Conservation (phyloP, 768 basidiomycete species). For the Boletus fagicola region DNA sequence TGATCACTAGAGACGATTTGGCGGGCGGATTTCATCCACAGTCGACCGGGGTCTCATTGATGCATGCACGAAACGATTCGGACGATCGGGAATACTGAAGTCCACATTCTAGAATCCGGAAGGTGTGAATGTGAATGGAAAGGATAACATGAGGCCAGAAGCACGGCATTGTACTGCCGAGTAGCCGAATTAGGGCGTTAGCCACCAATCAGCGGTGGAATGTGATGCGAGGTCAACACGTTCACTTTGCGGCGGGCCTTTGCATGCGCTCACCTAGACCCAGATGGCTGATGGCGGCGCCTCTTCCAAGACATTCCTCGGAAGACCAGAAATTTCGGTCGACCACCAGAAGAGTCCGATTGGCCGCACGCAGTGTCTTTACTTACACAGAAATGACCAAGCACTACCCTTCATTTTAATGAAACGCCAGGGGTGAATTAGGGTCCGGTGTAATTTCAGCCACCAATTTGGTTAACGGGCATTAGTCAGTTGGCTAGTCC, state of each 20-base stretch:
- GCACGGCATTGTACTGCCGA: conserved; percentile 22
- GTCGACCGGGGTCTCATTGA: conserved; percentile 21
- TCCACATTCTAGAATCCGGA: conserved; percentile 24
- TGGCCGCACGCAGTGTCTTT: conserved; percentile 10
- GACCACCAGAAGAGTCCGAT: conserved; percentile 7
- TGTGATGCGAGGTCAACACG: conserved; percentile 18
- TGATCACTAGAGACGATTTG: neutral
- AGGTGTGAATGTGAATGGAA: conserved; percentile 26
- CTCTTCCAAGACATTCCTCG: conserved; percentile 7
- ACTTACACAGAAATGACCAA: conserved; percentile 11
- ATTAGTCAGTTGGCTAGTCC: conserved; percentile 14
- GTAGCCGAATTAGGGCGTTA: conserved; percentile 18
- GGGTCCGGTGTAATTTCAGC: conserved; percentile 21
- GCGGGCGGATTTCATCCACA: neutral
- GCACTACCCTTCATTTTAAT: conserved; percentile 22
- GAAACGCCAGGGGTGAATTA: conserved; percentile 18
- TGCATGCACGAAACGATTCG: conserved; percentile 13
- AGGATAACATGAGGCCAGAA: conserved; percentile 30
- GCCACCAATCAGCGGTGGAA: conserved; percentile 11
- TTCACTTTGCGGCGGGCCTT: conserved; percentile 15
- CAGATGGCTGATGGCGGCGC: conserved; percentile 5
- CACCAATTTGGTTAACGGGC: conserved; percentile 16
- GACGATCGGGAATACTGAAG: conserved; percentile 21
- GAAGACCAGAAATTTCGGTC: conserved; percentile 13
- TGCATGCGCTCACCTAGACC: conserved; percentile 15